Evolutionary conservation across 352 stramenopile genomes (phyloP).

Genomic region (Globisporangium heterothallicum): DNA sequence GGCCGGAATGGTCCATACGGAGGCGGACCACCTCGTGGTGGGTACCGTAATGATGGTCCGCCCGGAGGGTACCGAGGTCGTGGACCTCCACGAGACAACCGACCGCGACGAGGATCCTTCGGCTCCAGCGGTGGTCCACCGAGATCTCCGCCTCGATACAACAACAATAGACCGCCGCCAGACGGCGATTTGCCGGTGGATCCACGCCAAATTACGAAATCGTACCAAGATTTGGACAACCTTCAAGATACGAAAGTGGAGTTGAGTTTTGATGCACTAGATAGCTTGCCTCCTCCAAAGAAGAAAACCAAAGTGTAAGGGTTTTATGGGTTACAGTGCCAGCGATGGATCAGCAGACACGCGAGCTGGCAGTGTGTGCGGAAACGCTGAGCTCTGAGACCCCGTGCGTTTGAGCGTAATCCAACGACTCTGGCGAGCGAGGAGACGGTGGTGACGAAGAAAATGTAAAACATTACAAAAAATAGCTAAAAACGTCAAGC

Average conservation of each 20-base stretch:
- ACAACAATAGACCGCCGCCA: slow-evolving; percentile 28
- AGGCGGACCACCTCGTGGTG: slow-evolving; percentile 20
- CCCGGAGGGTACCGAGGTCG: slow-evolving; percentile 39
- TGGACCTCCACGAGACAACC: slow-evolving; percentile 45
- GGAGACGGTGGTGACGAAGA: background rate
- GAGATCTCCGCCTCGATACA: slow-evolving; percentile 29
- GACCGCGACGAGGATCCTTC: slow-evolving; percentile 37
- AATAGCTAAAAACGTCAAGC: background rate
- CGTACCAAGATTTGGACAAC: slow-evolving; percentile 82
- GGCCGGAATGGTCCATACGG: slow-evolving; percentile 21
- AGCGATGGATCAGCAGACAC: background rate
- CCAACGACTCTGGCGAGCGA: background rate
- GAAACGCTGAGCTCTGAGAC: too few relatives aligned
- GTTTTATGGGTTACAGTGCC: background rate
- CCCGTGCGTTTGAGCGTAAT: too few relatives aligned
- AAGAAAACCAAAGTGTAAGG: slow-evolving; percentile 78
- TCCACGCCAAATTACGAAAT: slow-evolving; percentile 75
- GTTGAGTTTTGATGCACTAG: slow-evolving; percentile 75
- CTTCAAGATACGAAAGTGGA: slow-evolving; percentile 81
- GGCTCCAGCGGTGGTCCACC: slow-evolving; percentile 21
- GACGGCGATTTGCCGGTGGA: slow-evolving; percentile 72
- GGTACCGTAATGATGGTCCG: slow-evolving; percentile 52
- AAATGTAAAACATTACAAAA: background rate
- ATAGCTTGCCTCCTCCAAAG: slow-evolving; percentile 76
- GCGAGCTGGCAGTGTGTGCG: too few relatives aligned